A percentile compares a stretch with the other conserved stretches of the same genome.
These are phyloP conservation scores for Suhomyces ambrosiae DNA, from an alignment of 1,139 yeast species.

Conservation along the genomic window DNA sequence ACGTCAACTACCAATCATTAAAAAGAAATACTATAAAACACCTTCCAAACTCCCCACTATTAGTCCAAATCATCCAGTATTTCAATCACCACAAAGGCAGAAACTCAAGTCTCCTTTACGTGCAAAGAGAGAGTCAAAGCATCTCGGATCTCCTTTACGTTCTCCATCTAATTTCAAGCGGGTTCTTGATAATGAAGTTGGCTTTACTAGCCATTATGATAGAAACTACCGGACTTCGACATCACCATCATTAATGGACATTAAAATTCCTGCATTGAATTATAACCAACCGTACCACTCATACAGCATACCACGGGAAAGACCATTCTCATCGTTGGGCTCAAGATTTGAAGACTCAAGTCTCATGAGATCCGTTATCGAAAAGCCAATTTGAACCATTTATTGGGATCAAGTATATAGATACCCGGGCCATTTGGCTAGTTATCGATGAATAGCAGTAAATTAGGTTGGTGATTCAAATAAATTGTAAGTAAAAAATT, in stretches of 20 bases:
- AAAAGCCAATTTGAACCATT: conserved; percentile 1
- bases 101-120: conserved; percentile 6
- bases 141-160: conserved; percentile 10
- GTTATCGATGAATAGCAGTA: too few species aligned
- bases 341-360: conserved; percentile 39
- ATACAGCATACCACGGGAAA: conserved; percentile 28
- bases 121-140: conserved; percentile 1
- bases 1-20: conserved; percentile 27
- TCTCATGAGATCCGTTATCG: conserved; percentile 14
- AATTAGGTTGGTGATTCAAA: too few species aligned
- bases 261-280: conserved; percentile 8
- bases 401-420: not conserved
- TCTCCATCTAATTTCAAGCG: conserved; percentile 10
- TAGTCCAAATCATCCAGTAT: conserved; percentile 35
- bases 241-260: conserved; percentile 5
- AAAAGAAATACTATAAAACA: conserved; percentile 19
- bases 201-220: not conserved
- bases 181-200: conserved; percentile 10
- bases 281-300: conserved; percentile 6
- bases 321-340: conserved; percentile 39
- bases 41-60: conserved; percentile 34
- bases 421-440: too few species aligned
- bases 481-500: too few species aligned
- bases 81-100: conserved; percentile 28
- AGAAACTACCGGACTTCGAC: not conserved